Evolutionary conservation across 148 eudicot genomes (phyloP).

Genomic region (Simmondsia chinensis): DNA sequence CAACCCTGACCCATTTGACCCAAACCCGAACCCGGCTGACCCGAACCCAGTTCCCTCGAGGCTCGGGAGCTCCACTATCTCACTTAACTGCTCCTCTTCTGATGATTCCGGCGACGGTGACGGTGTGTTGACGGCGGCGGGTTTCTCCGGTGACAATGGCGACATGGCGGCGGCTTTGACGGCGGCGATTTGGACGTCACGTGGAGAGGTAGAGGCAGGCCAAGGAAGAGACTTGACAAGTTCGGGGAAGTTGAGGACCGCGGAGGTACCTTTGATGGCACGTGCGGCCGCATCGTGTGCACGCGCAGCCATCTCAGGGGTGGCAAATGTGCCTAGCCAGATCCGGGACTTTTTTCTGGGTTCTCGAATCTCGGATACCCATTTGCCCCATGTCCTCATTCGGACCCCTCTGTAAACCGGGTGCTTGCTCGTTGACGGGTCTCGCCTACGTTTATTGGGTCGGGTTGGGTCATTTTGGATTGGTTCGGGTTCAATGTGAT

Average conservation of each 20-base stretch:
- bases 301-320: conserved; percentile 33
- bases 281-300: conserved; percentile 33
- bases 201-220: conserved; percentile 23
- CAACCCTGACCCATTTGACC: no score
- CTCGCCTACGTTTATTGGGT: no score
- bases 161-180: conserved; percentile 29
- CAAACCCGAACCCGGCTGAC: no score
- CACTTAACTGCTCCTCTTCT: conserved; percentile 9
- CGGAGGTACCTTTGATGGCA: conserved; percentile 18
- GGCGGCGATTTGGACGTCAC: conserved; percentile 31
- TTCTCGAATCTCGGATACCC: conserved; percentile 32
- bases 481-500: no score
- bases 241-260: conserved; percentile 31
- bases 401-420: conserved; percentile 27
- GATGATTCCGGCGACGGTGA: conserved; percentile 12
- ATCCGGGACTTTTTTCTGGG: conserved; percentile 32
- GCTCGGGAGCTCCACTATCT: conserved; percentile 24
- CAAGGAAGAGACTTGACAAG: conserved; percentile 19
- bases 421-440: no score
- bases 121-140: no score
- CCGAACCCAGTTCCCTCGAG: no score
- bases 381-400: conserved; percentile 34
- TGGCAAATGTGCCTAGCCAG: conserved; percentile 32
- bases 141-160: no score
- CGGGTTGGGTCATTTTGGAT: no score